phyloP scores from a whole-genome alignment of 768 basidiomycete species.

The Dacryopinax primogenitus region DNA sequence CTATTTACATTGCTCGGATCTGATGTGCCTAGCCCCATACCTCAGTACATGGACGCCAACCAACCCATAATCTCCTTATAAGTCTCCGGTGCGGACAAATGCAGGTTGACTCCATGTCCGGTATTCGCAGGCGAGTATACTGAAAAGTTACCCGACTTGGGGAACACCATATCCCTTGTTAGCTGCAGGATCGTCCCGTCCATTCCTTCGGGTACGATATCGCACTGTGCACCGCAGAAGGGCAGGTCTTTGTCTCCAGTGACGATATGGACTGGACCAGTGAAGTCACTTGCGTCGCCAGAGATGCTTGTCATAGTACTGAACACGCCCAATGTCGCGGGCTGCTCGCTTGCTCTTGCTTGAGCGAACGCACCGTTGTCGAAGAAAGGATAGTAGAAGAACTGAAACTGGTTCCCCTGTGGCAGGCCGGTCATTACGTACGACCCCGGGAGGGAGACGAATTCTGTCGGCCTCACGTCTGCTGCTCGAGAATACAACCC shows the following conservation, averaged over 20 bases:
- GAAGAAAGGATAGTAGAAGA: constrained; percentile 18
- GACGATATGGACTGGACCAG: constrained; percentile 17
- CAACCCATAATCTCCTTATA: constrained; percentile 5
- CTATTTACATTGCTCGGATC: background rate
- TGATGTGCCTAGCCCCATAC: background rate
- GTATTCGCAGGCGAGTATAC: constrained; percentile 17
- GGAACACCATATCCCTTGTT: constrained; percentile 13
- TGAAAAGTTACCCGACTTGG: constrained; percentile 14
- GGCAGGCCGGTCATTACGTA: constrained; percentile 10
- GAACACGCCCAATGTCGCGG: constrained; percentile 17
- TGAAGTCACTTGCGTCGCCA: constrained; percentile 13
- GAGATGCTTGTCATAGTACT: constrained; percentile 11
- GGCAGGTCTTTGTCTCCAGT: background rate
- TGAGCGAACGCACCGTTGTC: constrained; percentile 10
- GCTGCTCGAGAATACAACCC: background rate
- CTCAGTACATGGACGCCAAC: background rate
- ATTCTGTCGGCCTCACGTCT: background rate
- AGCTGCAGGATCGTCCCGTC: constrained; percentile 13
- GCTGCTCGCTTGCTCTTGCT: constrained; percentile 12
- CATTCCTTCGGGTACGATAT: constrained; percentile 12
- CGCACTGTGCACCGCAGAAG: constrained; percentile 18
- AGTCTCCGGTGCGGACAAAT: constrained; percentile 16
- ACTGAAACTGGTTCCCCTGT: constrained; percentile 16
- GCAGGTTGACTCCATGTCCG: constrained; percentile 17
- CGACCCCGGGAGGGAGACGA: background rate